Conservation (phyloP, 73 alveolate genomes). For the Halteria grandinella region DNA sequence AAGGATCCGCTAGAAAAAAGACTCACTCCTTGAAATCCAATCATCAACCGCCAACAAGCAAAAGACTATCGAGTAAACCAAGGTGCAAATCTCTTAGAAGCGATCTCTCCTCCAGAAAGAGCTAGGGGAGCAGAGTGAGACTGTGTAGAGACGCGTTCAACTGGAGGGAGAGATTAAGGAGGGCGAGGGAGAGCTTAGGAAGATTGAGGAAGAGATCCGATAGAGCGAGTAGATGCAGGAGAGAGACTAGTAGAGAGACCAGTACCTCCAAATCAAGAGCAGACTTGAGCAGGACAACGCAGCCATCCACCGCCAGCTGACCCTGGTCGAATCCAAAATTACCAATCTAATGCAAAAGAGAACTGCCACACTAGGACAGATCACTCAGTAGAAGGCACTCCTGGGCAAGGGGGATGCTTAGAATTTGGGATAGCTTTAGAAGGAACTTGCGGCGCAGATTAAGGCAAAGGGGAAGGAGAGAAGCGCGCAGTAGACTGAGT, state of each 20-base stretch:
- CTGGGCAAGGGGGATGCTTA: no score
- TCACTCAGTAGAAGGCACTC: constrained; percentile 2
- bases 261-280: constrained; percentile 47
- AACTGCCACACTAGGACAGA: constrained; percentile 9
- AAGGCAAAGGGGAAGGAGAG: constrained; percentile 14
- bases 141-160: background rate
- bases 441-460: constrained; percentile 1
- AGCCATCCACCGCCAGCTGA: constrained; percentile 48
- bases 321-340: constrained; percentile 12
- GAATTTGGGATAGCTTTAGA: background rate
- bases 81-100: background rate
- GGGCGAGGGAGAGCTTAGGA: constrained; percentile 7
- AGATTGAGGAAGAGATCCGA: constrained; percentile 36
- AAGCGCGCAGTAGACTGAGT: background rate
- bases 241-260: constrained; percentile 40
- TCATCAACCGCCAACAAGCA: background rate
- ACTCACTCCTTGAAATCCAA: background rate
- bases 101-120: background rate
- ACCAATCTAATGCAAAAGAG: background rate
- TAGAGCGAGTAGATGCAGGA: constrained; percentile 2
- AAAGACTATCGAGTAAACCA: constrained; percentile 12
- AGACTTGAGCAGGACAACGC: constrained; percentile 50
- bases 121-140: background rate
- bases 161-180: background rate
- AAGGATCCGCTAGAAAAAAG: constrained; percentile 13